Evolutionary conservation across 2,329 filamentous ascomycete species (phyloP), one percentile per base, ranked within the genome.

Genomic region (Epichloe gansuensis): DNA sequence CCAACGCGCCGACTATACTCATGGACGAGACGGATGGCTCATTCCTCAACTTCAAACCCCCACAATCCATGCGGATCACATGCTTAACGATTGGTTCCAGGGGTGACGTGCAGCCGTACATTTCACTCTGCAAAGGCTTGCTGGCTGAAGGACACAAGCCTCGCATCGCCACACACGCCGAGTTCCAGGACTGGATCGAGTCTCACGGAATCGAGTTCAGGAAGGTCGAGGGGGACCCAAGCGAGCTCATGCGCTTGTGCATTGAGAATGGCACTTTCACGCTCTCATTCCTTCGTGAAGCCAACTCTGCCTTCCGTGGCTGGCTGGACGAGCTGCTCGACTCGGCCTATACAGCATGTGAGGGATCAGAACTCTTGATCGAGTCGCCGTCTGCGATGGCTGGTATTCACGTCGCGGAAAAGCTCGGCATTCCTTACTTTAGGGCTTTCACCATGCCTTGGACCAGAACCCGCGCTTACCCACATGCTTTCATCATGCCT

Each of bases 211-310:
- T 98, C 60, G 89, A 93, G 55, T 98, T 97, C 66, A 82, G 81
- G 4, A 82, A 85, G 7, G 85, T 98, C 0, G 89, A 85, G 55
- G 93, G 93, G 35, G 89, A 98, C 62, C 93, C 93, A 1, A 88
- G 82, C 35, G 91, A 97, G 67, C 76, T 98, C 45, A 97, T 98
- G 91, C 80, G 85, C 1, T 82, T 98, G 41, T 98, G 93, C 63
- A 91, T 97, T 47, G 89, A 97, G 64, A 89, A 97, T 63, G 93
- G 93, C 61, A 97, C 95, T 71, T 98, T 98, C 63, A 97, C 93
- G 0, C 86, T 86, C 60, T 84, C 87, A 0, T 98, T 98, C 67
- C 72, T 98, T 51, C 84, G 80, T 54, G 90, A 96, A 66, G 90
- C 91, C 39, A 91, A 87, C 53, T 74, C 78, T 6, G 90, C 87